Percentiles rank a stretch among this genome's conserved stretches.
Evolutionary conservation across 805 yeast genomes (phyloP).

Genomic region (Clavispora fructus): DNA sequence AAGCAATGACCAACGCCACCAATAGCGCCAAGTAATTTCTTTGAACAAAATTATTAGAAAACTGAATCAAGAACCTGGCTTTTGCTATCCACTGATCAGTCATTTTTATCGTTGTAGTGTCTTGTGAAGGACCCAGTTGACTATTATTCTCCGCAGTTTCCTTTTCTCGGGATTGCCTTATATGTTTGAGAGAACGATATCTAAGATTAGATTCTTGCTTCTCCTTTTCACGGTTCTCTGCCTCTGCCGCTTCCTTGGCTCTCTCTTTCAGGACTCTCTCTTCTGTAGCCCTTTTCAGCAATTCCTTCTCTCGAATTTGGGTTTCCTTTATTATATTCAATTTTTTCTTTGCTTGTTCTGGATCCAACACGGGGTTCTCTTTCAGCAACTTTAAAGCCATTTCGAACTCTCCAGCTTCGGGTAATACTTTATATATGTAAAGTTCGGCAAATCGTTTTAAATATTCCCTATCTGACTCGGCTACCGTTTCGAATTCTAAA

Average conservation of each 20-base stretch:
- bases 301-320: conserved; percentile 11
- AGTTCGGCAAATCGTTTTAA: conserved; percentile 25
- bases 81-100: not conserved
- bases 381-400: conserved; percentile 25
- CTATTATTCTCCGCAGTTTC: not conserved
- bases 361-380: conserved; percentile 14
- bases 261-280: conserved; percentile 3
- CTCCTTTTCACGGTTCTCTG: conserved; percentile 13
- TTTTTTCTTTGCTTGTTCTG: conserved; percentile 6
- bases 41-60: conserved; percentile 19
- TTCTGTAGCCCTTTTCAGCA: conserved; percentile 3
- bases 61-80: not conserved
- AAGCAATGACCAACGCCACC: conserved; percentile 15
- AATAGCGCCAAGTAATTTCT: conserved; percentile 27
- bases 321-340: conserved; percentile 9
- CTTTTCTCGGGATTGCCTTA: conserved; percentile 13
- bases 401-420: conserved; percentile 22
- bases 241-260: conserved; percentile 12
- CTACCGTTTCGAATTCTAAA: conserved; percentile 1
- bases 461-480: conserved; percentile 10
- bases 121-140: not conserved
- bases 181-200: conserved; percentile 27
- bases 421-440: conserved; percentile 31
- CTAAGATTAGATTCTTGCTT: conserved; percentile 20
- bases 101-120: not conserved